Evolutionary conservation across 768 basidiomycete species (phyloP), one percentile per base, ranked within the genome.

Genomic region (Rubroboletus pulcherrimus): DNA sequence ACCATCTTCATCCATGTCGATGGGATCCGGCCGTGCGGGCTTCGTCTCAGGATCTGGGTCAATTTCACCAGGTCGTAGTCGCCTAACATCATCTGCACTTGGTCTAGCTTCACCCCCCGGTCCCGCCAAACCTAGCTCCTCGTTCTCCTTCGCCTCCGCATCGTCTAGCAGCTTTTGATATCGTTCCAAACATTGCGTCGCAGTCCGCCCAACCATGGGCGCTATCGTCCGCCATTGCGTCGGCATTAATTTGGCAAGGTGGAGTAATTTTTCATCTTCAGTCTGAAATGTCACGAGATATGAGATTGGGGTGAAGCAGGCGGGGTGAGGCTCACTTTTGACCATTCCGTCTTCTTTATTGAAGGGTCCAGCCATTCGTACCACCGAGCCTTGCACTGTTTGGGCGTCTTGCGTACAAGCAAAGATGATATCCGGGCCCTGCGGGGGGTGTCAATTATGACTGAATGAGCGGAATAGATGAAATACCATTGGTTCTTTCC

Each of bases 1-100:
- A 89, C 92, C 95, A 68, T 98, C 97, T 75, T 99, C 97, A 69
- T 99, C 97, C 97, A 99, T 99, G 74, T 99, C 97, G 63, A 98
- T 98, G 7, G 97, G 97, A 76, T 99, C 97, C 6, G 97, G 97
- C 29, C 97, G 83, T 11, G 97, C 97, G 46, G 97, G 93, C 67
- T 98, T 95, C 10, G 95, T 97, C 74, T 99, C 97, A 14, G 97
- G 97, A 74, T 99, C 95, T 7, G 96, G 95, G 72, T 99, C 97
- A 56, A 99, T 96, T 74, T 98, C 97, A 42, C 97, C 97, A 8
- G 97, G 93, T 48, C 93, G 80, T 58, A 99, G 75, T 57, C 85
- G 81, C 51, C 96, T 80, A 39, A 96, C 85, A 60, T 98, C 95
- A 53, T 97, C 97, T n/a, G 89, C 93, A 61, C 89, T 86, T 3